Evolutionary conservation across 2,329 filamentous ascomycete genomes (phyloP).

Genomic region (Fusarium hainanense): DNA sequence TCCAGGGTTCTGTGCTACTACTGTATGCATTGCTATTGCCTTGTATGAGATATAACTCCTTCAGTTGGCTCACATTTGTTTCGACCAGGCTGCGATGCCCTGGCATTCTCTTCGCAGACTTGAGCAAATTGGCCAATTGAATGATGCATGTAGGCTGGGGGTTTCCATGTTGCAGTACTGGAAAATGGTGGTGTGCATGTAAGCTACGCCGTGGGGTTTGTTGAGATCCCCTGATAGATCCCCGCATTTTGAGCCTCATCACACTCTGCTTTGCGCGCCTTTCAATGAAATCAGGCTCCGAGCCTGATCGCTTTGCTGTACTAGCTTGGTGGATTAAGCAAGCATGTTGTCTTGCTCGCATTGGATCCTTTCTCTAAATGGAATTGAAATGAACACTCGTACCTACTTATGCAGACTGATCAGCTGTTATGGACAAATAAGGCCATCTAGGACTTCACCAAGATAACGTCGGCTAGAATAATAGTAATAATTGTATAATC

Average conservation of each 20-base stretch:
- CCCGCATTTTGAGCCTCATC: slow-evolving; percentile 1
- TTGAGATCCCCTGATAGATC: neutral
- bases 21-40: neutral
- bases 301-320: neutral
- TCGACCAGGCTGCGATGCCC: neutral
- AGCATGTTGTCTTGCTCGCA: neutral
- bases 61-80: neutral
- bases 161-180: neutral
- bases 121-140: neutral
- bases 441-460: neutral
- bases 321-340: neutral
- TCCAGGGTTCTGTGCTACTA: neutral
- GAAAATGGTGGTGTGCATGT: neutral
- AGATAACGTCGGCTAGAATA: neutral
- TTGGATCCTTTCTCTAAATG: neutral
- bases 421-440: neutral
- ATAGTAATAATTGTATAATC: slow-evolving; percentile 30
- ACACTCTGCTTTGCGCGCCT: neutral
- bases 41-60: neutral
- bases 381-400: neutral
- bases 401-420: neutral
- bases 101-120: neutral
- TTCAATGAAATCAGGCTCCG: neutral
- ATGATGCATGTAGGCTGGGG: neutral
- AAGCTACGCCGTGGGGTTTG: neutral